Evolutionary conservation across 1,284 basidiomycete genomes (phyloP).

Genomic region (Lignosus rhinocerotis): DNA sequence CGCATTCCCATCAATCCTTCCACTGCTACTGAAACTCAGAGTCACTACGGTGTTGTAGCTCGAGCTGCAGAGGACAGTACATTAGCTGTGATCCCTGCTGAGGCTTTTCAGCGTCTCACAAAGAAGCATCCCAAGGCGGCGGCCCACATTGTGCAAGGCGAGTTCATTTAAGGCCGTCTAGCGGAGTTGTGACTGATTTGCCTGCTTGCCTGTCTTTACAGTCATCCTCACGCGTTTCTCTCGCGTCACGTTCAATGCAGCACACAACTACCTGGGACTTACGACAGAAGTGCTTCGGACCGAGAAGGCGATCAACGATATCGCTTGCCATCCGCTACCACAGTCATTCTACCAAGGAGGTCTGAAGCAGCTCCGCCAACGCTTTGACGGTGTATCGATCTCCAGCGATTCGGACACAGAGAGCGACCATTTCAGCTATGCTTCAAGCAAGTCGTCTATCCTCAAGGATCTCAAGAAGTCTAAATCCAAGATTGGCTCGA

Average conservation of each 20-base stretch:
- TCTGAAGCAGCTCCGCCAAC: constrained; percentile 84
- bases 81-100: constrained; percentile 97
- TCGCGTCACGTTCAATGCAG: constrained; percentile 94
- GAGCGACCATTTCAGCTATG: constrained; percentile 54
- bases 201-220: constrained; percentile 29
- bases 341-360: constrained; percentile 93
- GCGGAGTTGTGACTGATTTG: neutral
- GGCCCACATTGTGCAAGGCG: constrained; percentile 95
- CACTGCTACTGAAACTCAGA: constrained; percentile 23
- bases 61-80: constrained; percentile 94
- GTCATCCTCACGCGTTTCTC: constrained; percentile 96
- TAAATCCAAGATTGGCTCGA: constrained; percentile 1
- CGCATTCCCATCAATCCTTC: constrained; percentile 17
- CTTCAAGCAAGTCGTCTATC: constrained; percentile 24
- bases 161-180: constrained; percentile 5
- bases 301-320: constrained; percentile 95
- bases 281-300: constrained; percentile 95
- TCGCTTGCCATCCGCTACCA: constrained; percentile 94
- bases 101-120: constrained; percentile 90
- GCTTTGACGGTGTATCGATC: constrained; percentile 64
- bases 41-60: constrained; percentile 74
- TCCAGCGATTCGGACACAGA: constrained; percentile 47
- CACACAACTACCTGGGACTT: constrained; percentile 94
- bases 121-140: constrained; percentile 97
- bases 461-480: constrained; percentile 11